A percentile compares a stretch with the other conserved stretches of the same genome.
phyloP scores from a whole-genome alignment of 371 early-diverging fungal genomes.

The Mortierella sp. region DNA sequence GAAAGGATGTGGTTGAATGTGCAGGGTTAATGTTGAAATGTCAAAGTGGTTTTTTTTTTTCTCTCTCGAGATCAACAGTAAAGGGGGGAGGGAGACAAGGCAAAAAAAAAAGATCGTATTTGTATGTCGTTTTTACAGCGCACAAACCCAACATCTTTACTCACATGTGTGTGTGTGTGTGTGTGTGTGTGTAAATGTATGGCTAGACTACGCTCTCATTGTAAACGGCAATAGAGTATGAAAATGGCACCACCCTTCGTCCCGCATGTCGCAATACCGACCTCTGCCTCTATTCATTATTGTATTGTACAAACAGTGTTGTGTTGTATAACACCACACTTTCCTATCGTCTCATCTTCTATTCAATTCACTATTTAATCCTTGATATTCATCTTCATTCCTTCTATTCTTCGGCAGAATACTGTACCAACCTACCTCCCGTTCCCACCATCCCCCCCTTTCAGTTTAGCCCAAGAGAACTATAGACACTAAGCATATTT shows the following conservation, averaged over 20 bases:
- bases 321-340: no score
- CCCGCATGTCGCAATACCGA: slow-evolving; percentile 23
- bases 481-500: no score
- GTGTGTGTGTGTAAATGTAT: no score
- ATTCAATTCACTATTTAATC: not conserved
- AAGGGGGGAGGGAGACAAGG: not conserved
- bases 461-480: no score
- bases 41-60: not conserved
- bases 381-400: not conserved
- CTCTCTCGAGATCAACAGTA: not conserved
- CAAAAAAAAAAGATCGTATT: not conserved
- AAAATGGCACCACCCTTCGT: slow-evolving; percentile 27
- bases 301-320: no score
- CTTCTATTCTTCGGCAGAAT: not conserved
- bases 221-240: not conserved
- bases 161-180: not conserved
- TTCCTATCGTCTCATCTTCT: no score
- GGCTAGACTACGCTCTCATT: no score
- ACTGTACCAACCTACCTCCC: no score
- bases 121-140: not conserved
- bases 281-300: not conserved
- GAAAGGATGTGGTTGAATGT: not conserved
- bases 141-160: not conserved
- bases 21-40: not conserved
- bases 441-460: no score